phyloP scores from a whole-genome alignment of 116 monocot species.

The Iris pallida region DNA sequence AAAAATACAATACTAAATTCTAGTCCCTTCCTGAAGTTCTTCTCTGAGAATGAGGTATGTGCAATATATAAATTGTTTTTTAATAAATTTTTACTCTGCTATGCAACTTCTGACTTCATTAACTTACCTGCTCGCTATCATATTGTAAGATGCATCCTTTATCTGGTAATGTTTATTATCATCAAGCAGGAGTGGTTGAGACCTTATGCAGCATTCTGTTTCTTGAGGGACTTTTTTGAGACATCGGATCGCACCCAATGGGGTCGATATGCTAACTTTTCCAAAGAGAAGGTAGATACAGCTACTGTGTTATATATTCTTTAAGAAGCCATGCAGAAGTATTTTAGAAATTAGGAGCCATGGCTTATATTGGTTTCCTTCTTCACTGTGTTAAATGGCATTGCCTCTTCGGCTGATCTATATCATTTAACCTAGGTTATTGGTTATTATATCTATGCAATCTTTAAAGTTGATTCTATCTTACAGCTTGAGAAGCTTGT shows the following conservation, averaged over 20 bases:
- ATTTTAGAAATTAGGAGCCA: neutral
- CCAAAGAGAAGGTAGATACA: conserved; percentile 62
- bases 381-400: neutral
- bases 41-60: conserved; percentile 80
- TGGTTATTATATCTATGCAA: neutral
- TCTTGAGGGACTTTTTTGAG: conserved; percentile 85
- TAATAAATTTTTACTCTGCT: neutral
- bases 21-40: conserved; percentile 58
- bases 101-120: neutral
- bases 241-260: conserved; percentile 94
- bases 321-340: neutral
- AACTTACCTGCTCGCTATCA: neutral
- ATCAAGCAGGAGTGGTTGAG: conserved; percentile 69
- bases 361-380: neutral
- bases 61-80: neutral
- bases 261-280: conserved; percentile 76
- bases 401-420: neutral
- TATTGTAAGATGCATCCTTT: conserved; percentile 1
- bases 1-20: conserved; percentile 66
- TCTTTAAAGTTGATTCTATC: neutral
- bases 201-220: conserved; percentile 92
- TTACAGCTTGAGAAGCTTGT: conserved; percentile 81
- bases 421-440: neutral
- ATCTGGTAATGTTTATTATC: neutral
- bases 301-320: neutral